Evolutionary conservation across 805 yeast genomes (phyloP), one percentile per base, ranked within the genome.

Genomic region (Schizosaccharomyces lindneri): DNA sequence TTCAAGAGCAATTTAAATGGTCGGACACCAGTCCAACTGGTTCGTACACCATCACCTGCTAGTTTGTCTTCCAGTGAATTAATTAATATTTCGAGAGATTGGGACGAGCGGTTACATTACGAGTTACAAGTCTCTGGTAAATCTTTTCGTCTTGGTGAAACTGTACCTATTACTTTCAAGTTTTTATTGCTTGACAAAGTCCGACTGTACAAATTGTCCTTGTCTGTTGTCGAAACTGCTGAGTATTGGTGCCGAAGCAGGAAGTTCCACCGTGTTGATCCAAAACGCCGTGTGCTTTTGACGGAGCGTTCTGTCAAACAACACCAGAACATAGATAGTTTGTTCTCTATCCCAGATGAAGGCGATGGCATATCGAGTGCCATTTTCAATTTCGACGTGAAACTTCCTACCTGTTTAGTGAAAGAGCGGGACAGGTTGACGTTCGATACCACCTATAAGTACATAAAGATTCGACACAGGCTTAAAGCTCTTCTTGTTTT

Each of bases 391-490:
- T 86, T 87, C 69, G 87, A 85, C 71, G 80, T 88, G n/a, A 84
- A 78, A 65, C 83, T 93, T 27, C 97, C 97, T 1, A 64, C 63
- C 5, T 65, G 67, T 62, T 51, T 48, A 17, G 55, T 59, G 17
- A 61, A 48, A 4, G 59, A 61, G 43, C 59, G 51, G 31, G 81
- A 81, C 64, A 73, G 74, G 61, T 64, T 75, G 60, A 95, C 87
- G 67, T 95, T 97, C 1, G 95, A 93, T 71, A 86, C 96, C 0
- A 80, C 86, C 2, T 83, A 78, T 66, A 80, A 78, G 29, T 82
- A 81, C 66, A 87, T 93, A 64, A 89, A 87, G 72, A 78, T 93
- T 5, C 90, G 86, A 67, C 99, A 93, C 72, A 93, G 98, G 97
- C 82, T 93, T 67, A 93, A 93, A 72, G 78, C 93, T 17, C 84